Percentiles rank a stretch among this genome's conserved stretches.
Evolutionary conservation across 1,284 basidiomycete species (phyloP).

Genomic region (Malassezia obtusa): DNA sequence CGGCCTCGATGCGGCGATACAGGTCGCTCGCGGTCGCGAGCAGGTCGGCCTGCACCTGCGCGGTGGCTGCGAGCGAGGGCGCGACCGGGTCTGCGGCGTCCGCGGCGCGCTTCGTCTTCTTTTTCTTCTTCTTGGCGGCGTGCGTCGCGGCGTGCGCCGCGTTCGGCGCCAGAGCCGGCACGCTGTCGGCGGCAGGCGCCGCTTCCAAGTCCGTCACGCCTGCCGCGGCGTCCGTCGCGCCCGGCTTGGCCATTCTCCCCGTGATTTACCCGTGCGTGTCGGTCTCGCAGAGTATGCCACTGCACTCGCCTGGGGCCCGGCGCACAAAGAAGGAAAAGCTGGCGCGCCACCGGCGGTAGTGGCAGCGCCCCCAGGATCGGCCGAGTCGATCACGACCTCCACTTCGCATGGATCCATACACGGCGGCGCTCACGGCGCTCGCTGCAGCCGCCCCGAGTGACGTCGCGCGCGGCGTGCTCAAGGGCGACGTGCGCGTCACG

Average conservation of each 20-base stretch:
- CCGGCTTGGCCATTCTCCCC: constrained; percentile 13
- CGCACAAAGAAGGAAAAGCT: constrained; percentile 5
- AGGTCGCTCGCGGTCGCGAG: constrained; percentile 44
- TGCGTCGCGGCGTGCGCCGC: background rate
- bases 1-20: constrained; percentile 44
- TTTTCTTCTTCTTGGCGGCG: constrained; percentile 15
- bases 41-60: constrained; percentile 44
- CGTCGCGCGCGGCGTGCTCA: background rate
- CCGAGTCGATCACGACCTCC: constrained; percentile 5
- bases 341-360: background rate
- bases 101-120: background rate
- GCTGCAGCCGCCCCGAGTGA: background rate
- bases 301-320: background rate
- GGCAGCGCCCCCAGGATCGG: background rate
- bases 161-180: too few species aligned
- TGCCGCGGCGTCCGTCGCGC: background rate
- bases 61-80: constrained; percentile 26
- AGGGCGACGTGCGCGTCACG: background rate
- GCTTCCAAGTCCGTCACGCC: background rate
- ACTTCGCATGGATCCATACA: background rate
- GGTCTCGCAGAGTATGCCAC: background rate
- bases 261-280: background rate
- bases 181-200: background rate
- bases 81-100: constrained; percentile 1
- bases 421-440: background rate